phyloP scores from a whole-genome alignment of 805 yeast genomes.

The Yarrowia keelungensis region DNA sequence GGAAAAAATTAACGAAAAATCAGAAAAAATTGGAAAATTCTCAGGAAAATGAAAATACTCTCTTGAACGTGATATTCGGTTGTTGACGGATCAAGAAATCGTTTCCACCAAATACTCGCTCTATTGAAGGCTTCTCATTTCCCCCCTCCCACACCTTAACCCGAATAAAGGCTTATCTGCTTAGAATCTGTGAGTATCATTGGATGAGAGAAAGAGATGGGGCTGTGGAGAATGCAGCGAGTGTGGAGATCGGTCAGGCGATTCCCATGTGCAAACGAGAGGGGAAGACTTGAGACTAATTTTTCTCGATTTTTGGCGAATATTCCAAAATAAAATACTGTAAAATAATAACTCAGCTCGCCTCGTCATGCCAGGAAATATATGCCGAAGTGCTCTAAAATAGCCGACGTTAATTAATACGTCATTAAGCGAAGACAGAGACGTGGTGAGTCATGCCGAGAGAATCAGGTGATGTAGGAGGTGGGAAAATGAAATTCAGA shows the following conservation, averaged over 20 bases:
- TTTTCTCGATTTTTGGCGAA: too few species aligned
- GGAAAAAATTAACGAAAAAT: too few species aligned
- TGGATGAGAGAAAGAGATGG: constrained; percentile 8
- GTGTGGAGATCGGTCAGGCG: not conserved
- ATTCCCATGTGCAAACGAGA: not conserved
- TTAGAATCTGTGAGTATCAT: constrained; percentile 1
- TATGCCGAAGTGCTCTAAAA: constrained; percentile 1
- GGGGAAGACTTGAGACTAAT: not conserved
- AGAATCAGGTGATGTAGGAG: constrained; percentile 1
- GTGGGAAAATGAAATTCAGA: too few species aligned
- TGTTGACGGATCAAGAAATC: too few species aligned
- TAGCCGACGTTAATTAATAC: constrained; percentile 12
- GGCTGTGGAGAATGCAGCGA: not conserved
- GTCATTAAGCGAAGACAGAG: not conserved
- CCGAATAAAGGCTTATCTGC: constrained; percentile 24
- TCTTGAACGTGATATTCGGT: too few species aligned
- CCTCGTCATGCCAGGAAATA: not conserved
- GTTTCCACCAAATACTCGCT: too few species aligned
- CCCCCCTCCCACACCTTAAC: not conserved
- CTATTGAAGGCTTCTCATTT: too few species aligned
- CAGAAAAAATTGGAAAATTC: too few species aligned
- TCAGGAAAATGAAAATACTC: too few species aligned
- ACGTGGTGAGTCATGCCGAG: not conserved
- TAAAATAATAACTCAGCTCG: too few species aligned
- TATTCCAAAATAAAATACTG: too few species aligned